Evolutionary conservation across 768 basidiomycete genomes (phyloP), one percentile per base, ranked within the genome.

Genomic region (Hypsizygus marmoreus): DNA sequence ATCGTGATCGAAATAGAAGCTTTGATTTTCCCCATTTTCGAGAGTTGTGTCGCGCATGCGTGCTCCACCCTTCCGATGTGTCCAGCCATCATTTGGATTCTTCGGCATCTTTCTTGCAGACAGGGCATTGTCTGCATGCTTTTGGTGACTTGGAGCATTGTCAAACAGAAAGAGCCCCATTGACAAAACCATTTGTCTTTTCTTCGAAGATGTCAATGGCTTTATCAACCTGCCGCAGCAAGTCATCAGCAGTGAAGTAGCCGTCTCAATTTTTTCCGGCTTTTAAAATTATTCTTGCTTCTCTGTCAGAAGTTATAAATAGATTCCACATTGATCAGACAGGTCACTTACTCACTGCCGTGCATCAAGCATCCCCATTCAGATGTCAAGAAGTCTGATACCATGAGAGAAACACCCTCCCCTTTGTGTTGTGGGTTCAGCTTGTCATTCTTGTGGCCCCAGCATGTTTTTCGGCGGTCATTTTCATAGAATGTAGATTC

Each of bases 401-500:
- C 55, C 65, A 67, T 67, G 2, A 66, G 26, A 2, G 66, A 68
- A 3, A 37, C 39, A 1, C 66, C 43, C 14, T 68, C 66, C 2
- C 66, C 66, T 39, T 68, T 68, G 26, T 45, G 34, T 11, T 57
- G 34, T 22, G 63, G 66, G 13, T 32, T 46, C 8, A 55, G 46
- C 16, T 48, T 51, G 13, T 47, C 44, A 9, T 16, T 22, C 17
- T 37, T 24, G 30, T 53, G 47, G 14, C 49, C 46, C 65, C 64
- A 68, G 6, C 40, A 28, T 8, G 19, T 35, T n/a, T 55, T 53
- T 2, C 48, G 30, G 2, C 53, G 51, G 40, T 68, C 62, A 53
- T 66, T 56, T 14, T 55, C 54, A 48, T 61, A 63, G 42, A 63
- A 69, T 19, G 60, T 65, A 12, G 59, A 63, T 43, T 67, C 59